A percentile compares a stretch with the other conserved stretches of the same genome.
Conservation (phyloP, 345 rosid species). For the Citrus cavaleriei region DNA sequence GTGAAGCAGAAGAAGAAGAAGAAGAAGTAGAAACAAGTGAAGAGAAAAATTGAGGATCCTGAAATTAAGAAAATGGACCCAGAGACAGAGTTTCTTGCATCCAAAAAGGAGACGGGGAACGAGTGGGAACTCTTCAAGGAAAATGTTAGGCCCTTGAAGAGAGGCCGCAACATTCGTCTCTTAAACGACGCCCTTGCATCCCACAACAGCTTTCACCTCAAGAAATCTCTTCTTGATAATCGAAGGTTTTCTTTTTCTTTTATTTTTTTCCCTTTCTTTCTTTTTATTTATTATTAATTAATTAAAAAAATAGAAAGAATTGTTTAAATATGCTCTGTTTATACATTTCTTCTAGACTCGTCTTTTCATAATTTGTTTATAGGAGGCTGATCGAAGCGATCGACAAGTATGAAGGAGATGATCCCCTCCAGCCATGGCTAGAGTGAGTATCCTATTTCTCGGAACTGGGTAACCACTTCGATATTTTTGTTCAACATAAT, state of each 20-base stretch:
- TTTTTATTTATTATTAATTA: background rate
- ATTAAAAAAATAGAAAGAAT: too few relatives aligned
- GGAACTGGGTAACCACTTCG: too few relatives aligned
- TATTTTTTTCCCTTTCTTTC: background rate
- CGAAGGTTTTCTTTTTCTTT: constrained; percentile 45
- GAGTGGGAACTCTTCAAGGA: constrained; percentile 97
- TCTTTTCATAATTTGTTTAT: background rate
- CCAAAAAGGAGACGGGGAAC: constrained; percentile 59
- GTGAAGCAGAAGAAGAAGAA: background rate
- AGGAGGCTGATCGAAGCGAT: constrained; percentile 75
- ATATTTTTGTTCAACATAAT: too few relatives aligned
- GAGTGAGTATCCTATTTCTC: constrained; percentile 40
- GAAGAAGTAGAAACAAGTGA: constrained; percentile 7
- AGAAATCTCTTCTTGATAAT: constrained; percentile 52
- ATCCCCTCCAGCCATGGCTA: constrained; percentile 84
- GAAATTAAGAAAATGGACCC: constrained; percentile 48
- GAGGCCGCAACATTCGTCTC: constrained; percentile 73
- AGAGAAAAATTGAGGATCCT: constrained; percentile 24
- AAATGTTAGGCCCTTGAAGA: constrained; percentile 77
- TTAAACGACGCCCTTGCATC: constrained; percentile 76
- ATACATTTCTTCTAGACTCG: background rate
- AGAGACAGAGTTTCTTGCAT: constrained; percentile 69
- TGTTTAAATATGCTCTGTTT: background rate
- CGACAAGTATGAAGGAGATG: constrained; percentile 74
- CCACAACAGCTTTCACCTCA: constrained; percentile 42